phyloP scores from a whole-genome alignment of 805 yeast genomes.

The Zygoascus biomembranicola region DNA sequence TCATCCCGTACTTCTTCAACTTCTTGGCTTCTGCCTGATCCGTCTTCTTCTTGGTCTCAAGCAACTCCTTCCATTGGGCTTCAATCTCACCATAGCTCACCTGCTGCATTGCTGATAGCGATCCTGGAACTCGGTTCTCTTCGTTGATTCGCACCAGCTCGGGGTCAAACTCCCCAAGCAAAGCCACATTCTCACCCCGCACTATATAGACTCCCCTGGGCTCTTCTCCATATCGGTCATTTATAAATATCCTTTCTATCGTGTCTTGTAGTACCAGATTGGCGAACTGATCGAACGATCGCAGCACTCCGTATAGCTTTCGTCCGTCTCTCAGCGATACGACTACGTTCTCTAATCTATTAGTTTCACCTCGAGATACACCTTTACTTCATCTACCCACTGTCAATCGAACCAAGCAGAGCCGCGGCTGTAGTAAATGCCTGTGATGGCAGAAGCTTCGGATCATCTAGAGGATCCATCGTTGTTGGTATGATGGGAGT shows the following conservation, averaged over 20 bases:
- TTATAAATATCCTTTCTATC: slow-evolving; percentile 64
- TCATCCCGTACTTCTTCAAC: slow-evolving; percentile 11
- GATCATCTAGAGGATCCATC: slow-evolving; percentile 24
- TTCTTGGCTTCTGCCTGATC: slow-evolving; percentile 7
- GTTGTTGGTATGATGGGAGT: not conserved
- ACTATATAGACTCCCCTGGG: slow-evolving; percentile 75
- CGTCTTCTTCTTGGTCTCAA: slow-evolving; percentile 12
- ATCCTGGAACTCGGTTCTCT: slow-evolving; percentile 23
- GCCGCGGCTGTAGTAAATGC: slow-evolving; percentile 38
- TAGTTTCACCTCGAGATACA: not conserved
- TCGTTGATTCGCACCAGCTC: slow-evolving; percentile 60
- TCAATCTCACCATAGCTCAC: slow-evolving; percentile 59
- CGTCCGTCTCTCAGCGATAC: slow-evolving; percentile 87
- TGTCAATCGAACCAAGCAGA: slow-evolving; percentile 33
- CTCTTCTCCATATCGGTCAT: slow-evolving; percentile 56
- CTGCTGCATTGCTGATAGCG: slow-evolving; percentile 46
- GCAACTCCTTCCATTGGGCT: slow-evolving; percentile 24
- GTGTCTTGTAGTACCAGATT: slow-evolving; percentile 90
- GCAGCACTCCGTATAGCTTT: slow-evolving; percentile 74
- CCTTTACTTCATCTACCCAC: slow-evolving; percentile 18
- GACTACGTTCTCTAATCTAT: slow-evolving; percentile 48
- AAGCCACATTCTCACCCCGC: slow-evolving; percentile 92
- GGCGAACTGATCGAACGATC: slow-evolving; percentile 94
- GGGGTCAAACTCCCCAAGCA: slow-evolving; percentile 89
- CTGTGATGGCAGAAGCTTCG: slow-evolving; percentile 33